Conservation (phyloP, 2,329 filamentous ascomycete species). For the Myriosclerotinia curreyana region DNA sequence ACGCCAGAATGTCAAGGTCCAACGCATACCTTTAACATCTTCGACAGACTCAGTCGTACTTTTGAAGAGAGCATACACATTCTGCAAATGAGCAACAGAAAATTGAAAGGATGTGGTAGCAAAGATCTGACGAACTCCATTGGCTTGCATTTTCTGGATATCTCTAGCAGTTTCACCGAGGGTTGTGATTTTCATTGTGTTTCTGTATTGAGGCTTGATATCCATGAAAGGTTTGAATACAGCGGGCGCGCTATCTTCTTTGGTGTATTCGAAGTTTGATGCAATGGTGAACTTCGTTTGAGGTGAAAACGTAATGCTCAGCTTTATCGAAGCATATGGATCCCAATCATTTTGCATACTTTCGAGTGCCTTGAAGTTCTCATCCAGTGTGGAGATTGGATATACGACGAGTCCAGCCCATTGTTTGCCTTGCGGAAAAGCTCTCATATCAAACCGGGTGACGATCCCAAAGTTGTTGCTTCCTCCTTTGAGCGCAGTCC, state of each 20-base stretch:
- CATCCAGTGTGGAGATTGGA: neutral
- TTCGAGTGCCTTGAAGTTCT: neutral
- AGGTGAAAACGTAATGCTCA: neutral
- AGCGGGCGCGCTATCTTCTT: neutral
- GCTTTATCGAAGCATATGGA: constrained; percentile 4
- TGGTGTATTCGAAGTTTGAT: constrained; percentile 3
- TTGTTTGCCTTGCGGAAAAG: constrained; percentile 30
- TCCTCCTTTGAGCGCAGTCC: constrained; percentile 54
- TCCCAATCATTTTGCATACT: constrained; percentile 2
- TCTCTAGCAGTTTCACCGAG: neutral
- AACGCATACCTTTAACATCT: neutral
- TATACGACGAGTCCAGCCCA: constrained; percentile 24
- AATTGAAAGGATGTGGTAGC: neutral
- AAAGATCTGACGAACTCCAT: neutral
- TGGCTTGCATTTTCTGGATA: constrained; percentile 4
- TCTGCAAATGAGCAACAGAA: neutral
- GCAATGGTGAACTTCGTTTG: neutral
- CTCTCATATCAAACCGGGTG: constrained; percentile 47
- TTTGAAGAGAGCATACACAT: neutral
- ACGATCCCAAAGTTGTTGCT: constrained; percentile 45
- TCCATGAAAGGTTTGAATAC: constrained; percentile 9
- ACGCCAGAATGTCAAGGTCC: constrained; percentile 4
- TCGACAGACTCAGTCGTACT: neutral
- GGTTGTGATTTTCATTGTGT: constrained; percentile 6
- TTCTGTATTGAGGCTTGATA: neutral